These are phyloP conservation scores for Lactifluus hygrophoroides DNA, from an alignment of 768 basidiomycete species.

Conservation along the genomic window DNA sequence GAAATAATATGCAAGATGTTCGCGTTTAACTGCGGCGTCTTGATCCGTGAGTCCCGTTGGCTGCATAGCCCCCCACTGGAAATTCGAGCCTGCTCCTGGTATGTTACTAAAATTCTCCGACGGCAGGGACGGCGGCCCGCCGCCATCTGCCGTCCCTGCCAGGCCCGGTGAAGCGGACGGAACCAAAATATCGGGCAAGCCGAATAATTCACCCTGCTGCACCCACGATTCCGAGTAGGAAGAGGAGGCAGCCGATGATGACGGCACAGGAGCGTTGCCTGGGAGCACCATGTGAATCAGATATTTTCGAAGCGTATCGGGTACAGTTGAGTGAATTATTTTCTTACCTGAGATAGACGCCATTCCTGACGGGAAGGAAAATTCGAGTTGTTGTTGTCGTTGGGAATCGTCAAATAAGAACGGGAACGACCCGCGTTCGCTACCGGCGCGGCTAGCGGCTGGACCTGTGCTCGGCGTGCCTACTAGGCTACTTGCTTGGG, in stretches of 20 bases:
- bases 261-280: constrained; percentile 9
- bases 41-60: constrained; percentile 14
- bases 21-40: constrained; percentile 13
- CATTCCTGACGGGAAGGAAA: constrained; percentile 18
- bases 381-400: constrained; percentile 6
- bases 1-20: constrained; percentile 61
- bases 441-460: not conserved
- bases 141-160: not conserved
- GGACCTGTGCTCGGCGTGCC: not conserved
- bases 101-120: constrained; percentile 15
- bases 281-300: not conserved
- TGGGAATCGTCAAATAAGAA: constrained; percentile 9
- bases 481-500: constrained; percentile 16
- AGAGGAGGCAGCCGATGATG: not conserved
- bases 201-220: not conserved
- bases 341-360: constrained; percentile 12
- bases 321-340: constrained; percentile 6
- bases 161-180: constrained; percentile 1
- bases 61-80: constrained; percentile 14
- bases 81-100: constrained; percentile 1
- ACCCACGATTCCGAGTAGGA: constrained; percentile 10
- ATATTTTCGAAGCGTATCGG: not conserved
- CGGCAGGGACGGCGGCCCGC: not conserved
- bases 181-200: not conserved
- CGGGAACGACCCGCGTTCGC: constrained; percentile 12